Conservation (phyloP, 257 asterid genomes). For the Solanum dulcamara region DNA sequence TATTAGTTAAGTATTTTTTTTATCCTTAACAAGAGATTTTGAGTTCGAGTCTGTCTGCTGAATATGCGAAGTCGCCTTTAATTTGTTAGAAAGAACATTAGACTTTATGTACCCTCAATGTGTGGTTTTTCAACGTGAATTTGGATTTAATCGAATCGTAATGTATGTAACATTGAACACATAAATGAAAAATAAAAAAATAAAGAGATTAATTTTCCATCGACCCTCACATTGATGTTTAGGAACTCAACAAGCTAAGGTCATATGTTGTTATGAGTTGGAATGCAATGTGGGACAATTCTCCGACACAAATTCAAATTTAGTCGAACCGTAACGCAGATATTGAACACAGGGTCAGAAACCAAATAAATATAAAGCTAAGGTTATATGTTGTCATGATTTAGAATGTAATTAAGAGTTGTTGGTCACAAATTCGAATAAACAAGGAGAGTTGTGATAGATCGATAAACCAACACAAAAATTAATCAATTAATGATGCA, state of each 20-base stretch:
- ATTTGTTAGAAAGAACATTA: not conserved
- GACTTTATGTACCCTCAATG: not conserved
- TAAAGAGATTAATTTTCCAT: no score
- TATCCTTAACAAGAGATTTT: accelerated
- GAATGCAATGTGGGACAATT: no score
- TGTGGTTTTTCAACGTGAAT: not conserved
- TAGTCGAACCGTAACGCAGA: no score
- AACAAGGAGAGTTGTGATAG: not conserved
- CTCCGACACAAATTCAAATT: no score
- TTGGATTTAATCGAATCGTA: no score
- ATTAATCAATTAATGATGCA: not conserved
- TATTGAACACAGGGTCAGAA: no score
- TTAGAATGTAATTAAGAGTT: not conserved
- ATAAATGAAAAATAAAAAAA: no score
- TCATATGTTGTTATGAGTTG: not conserved
- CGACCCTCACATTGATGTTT: no score
- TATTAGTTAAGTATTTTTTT: not conserved
- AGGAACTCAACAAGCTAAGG: not conserved
- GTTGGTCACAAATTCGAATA: not conserved
- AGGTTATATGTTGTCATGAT: no score
- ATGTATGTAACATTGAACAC: no score
- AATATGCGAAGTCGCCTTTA: accelerated
- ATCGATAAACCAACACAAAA: no score
- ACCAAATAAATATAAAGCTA: no score
- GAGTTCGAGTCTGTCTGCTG: not conserved